Conservation (phyloP, 371 early-diverging fungal species). For the Rhizopus arrhizus region DNA sequence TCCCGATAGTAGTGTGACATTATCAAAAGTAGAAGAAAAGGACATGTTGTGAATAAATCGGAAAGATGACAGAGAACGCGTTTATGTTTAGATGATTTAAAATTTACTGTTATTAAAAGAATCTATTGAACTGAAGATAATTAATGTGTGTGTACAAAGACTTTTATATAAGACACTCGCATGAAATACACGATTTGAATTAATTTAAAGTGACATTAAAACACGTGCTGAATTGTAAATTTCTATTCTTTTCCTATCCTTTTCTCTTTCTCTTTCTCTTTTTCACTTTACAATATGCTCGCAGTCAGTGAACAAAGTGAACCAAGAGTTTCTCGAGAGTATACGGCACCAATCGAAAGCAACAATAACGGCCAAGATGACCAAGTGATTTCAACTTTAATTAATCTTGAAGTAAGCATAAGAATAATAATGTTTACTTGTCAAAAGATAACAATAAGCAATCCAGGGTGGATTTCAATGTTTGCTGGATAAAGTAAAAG, state of each 20-base stretch:
- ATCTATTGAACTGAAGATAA: no score
- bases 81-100: no score
- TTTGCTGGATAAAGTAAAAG: conserved; percentile 50
- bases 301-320: not conserved
- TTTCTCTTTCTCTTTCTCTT: conserved; percentile 5
- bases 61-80: no score
- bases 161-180: no score
- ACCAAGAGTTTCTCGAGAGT: not conserved
- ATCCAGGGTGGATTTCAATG: conserved; percentile 43
- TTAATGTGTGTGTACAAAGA: no score
- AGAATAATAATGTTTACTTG: not conserved
- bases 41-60: no score
- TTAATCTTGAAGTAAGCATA: conserved; percentile 22
- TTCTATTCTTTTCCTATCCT: not conserved
- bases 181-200: no score
- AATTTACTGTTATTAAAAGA: no score
- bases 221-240: not conserved
- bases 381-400: conserved; percentile 15
- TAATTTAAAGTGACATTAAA: not conserved
- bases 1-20: no score
- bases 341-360: not conserved
- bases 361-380: not conserved
- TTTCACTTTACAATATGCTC: conserved; percentile 1
- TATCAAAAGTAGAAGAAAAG: no score
- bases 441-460: not conserved